Conservation (phyloP, 2,329 filamentous ascomycete genomes). For the Elsinoe necatrix region DNA sequence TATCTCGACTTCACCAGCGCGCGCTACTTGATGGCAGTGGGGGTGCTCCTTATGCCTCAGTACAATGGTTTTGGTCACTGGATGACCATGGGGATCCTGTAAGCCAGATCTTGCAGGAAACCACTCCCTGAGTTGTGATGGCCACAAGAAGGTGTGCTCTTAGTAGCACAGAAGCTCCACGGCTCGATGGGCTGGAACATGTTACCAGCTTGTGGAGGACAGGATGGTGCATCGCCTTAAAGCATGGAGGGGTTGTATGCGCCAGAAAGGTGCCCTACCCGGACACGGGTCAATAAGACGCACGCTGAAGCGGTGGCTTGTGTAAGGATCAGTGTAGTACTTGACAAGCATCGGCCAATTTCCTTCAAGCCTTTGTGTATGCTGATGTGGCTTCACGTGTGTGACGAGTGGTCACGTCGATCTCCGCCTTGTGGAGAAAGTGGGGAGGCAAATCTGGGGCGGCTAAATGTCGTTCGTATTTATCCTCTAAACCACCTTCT, state of each 20-base stretch:
- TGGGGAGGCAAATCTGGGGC: constrained; percentile 1
- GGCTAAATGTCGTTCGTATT: background rate
- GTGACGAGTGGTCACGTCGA: background rate
- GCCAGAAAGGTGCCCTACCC: no score
- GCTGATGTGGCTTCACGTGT: background rate
- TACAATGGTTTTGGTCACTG: background rate
- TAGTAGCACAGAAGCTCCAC: no score
- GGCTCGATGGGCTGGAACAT: no score
- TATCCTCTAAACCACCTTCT: background rate
- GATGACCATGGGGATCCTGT: background rate
- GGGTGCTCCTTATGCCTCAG: background rate
- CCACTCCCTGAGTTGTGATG: no score
- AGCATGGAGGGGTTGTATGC: no score
- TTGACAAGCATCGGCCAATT: background rate
- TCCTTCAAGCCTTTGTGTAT: background rate
- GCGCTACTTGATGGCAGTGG: no score
- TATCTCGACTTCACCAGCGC: no score
- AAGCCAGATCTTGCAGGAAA: no score
- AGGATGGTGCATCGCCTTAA: no score
- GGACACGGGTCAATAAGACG: background rate
- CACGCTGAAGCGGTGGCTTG: background rate
- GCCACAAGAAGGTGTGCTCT: no score
- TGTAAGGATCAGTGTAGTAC: background rate
- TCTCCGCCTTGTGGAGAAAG: constrained; percentile 2
- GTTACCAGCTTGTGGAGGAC: no score